A percentile compares a stretch with the other conserved stretches of the same genome.
phyloP scores from a whole-genome alignment of 179 eudicot genomes.

The Camellia oleifera region DNA sequence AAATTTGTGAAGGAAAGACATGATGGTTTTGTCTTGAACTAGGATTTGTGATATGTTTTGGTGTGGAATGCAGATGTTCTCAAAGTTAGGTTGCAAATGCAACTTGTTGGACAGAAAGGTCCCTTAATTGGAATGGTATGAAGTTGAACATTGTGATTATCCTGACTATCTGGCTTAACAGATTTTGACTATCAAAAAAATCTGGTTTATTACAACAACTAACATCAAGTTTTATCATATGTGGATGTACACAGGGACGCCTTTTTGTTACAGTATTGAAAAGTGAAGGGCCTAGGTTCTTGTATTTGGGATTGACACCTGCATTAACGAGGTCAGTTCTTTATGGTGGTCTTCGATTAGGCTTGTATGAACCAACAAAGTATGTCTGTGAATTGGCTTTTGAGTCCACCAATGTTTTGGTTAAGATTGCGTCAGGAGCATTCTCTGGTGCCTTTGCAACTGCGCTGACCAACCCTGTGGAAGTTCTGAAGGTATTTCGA shows the following conservation, averaged over 20 bases:
- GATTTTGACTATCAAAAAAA: constrained; percentile 3
- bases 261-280: constrained; percentile 52
- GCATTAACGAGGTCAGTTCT: constrained; percentile 94
- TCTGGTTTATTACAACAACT: constrained; percentile 10
- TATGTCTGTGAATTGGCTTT: constrained; percentile 79
- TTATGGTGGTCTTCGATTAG: constrained; percentile 96
- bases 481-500: constrained; percentile 73
- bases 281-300: constrained; percentile 68
- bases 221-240: not conserved
- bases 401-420: constrained; percentile 83
- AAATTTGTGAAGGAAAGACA: not conserved
- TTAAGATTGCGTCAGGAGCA: constrained; percentile 94
- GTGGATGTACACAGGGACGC: constrained; percentile 45
- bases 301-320: constrained; percentile 81
- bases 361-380: constrained; percentile 94
- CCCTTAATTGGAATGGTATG: constrained; percentile 83
- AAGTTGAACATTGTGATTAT: not conserved
- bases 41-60: constrained; percentile 6
- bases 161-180: constrained; percentile 1
- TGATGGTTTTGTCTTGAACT: not conserved
- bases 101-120: constrained; percentile 89
- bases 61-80: constrained; percentile 70
- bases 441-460: constrained; percentile 92
- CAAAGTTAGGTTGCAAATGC: constrained; percentile 97
- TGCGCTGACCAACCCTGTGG: constrained; percentile 84